Evolutionary conservation across 805 yeast genomes (phyloP), one percentile per base, ranked within the genome.

Genomic region (Candida boleticola): DNA sequence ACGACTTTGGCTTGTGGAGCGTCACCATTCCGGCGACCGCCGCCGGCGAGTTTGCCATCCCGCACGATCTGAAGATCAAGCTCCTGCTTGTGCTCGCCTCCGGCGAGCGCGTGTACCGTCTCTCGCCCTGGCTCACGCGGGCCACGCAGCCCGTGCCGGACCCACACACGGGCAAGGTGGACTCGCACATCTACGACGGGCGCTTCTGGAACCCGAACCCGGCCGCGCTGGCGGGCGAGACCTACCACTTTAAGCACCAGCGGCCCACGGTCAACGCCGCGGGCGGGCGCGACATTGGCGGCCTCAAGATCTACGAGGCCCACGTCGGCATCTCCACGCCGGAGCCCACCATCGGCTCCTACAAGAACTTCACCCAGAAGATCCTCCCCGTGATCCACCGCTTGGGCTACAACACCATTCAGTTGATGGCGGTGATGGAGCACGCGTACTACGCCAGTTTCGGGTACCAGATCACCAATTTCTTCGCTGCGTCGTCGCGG

Each of bases 401-500:
- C 48, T 73, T 90, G 45, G 97, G 97, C 29, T 92, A 92, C 63
- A 89, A 93, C 62, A 82, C 96, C 3, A 85, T 92, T 53, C 99
- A 92, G 66, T 73, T 92, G 57, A 92, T 92, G 99, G 97, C 99
- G 0, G 77, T 92, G 34, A 92, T 92, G 99, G 99, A 92, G 64
- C 99, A 92, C 61, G 98, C 99, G 1, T 92, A 92, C 61, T 92
- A 92, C 61, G 99, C 97, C 1, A 88, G 96, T 2, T 92, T 92
- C 61, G 99, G 99, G n/a, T 92, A 92, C 61, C 99, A 92, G 63
- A 82, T 92, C 21, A 90, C 98, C 18, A 86, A 84, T 45, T 93
- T 92, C 60, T 92, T 86, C 61, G 97, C 98, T 1, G 74, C 78
- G 19, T 82, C 93, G 40, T 90, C 97, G 5, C 76, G 99, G 48